Evolutionary conservation across 257 asterid genomes (phyloP), one percentile per base, ranked within the genome.

Genomic region (Jaltomata sinuosa): DNA sequence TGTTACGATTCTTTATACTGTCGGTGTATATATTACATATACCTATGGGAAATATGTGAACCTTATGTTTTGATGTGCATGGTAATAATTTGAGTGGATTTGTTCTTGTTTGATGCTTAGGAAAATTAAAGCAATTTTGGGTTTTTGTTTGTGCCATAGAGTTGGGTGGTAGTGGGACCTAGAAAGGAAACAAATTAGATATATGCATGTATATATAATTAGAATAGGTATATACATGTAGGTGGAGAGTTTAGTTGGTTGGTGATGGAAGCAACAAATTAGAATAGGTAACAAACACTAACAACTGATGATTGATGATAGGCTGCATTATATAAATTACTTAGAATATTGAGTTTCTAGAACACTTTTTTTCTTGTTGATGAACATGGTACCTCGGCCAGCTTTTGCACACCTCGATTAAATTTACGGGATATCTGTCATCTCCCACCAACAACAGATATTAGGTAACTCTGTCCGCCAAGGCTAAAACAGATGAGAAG

Each of bases 121-220:
- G 90, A 87, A 84, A 85, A 89, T 9, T 85, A 87, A 85, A 52
- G 64, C 62, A 87, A 83, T 72, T 83, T 84, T 85, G 82, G 88
- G 86, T 78, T 71, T 72, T 88, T 83, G 92, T 61, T 88, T 89
- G 84, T 85, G 91, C 7, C 8, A n/a, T n/a, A 91, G 81, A 91
- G 94, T 92, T 92, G 85, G 98, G 95, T 93, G 85, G 42, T 68
- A 9, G 93, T 91, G 95, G 95, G 94, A 77, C 85, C 90, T 74
- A 87, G 86, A 57, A 65, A 21, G 64, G 86, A 83, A 82, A 47
- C 45, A n/a, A n/a, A n/a, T n/a, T n/a, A n/a, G n/a, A n/a, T n/a
- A n/a, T n/a, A n/a, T n/a, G n/a, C n/a, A n/a, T n/a, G n/a, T n/a
- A n/a, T n/a, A n/a, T n/a, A n/a, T n/a, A n/a, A n/a, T 25, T 74